Conservation (phyloP, 441 rosid species). For the Brassica balearica region DNA sequence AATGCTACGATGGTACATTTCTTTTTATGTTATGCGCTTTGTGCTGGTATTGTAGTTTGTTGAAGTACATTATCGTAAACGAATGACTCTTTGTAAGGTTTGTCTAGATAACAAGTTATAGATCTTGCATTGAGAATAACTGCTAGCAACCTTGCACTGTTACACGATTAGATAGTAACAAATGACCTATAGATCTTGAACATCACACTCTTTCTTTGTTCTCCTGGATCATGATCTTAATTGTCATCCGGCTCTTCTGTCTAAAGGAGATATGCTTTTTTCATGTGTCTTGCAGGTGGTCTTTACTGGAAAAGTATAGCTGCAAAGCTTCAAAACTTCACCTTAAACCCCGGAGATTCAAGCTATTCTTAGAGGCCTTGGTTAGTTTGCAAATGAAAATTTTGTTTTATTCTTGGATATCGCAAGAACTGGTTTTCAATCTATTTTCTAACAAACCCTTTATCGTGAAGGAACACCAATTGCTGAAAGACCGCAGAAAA, state of each 20-base stretch:
- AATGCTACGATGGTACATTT: conserved; percentile 92
- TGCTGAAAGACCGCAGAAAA: conserved; percentile 92
- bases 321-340: conserved; percentile 99
- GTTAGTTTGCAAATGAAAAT: conserved; percentile 56
- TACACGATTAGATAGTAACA: conserved; percentile 19
- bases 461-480: conserved; percentile 88
- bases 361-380: conserved; percentile 94
- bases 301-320: conserved; percentile 95
- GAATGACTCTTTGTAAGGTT: conserved; percentile 1
- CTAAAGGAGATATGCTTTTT: conserved; percentile 13
- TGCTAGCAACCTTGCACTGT: neutral
- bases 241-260: conserved; percentile 3
- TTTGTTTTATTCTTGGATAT: conserved; percentile 18
- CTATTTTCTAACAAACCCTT: conserved; percentile 43
- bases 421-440: conserved; percentile 34
- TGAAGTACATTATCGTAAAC: neutral
- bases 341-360: conserved; percentile 93
- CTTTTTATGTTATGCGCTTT: conserved; percentile 20
- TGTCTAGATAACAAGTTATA: conserved; percentile 22
- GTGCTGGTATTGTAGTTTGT: conserved; percentile 6
- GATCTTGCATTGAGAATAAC: neutral
- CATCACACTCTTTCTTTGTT: neutral
- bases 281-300: conserved; percentile 77
- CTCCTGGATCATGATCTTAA: neutral
- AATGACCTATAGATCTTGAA: conserved; percentile 2